These are phyloP conservation scores for Mrakiaceae sp. DNA, from an alignment of 1,284 basidiomycete genomes.

Conservation along the genomic window DNA sequence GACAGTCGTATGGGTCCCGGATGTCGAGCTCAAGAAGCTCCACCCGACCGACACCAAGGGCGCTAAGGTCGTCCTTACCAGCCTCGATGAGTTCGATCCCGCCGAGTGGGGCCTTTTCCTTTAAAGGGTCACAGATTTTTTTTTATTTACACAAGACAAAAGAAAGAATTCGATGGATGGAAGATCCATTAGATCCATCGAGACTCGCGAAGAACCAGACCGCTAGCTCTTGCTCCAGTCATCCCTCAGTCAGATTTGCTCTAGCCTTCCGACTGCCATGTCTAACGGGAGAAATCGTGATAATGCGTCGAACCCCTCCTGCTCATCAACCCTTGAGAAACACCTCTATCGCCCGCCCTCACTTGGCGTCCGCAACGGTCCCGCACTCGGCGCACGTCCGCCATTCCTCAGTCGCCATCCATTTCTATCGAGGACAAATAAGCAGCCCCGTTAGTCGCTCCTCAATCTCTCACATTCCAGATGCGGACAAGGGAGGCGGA, in stretches of 20 bases:
- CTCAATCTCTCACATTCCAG: background rate
- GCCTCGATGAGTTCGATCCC: conserved; percentile 30
- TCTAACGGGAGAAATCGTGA: too few relatives aligned
- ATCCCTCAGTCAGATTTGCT: too few relatives aligned
- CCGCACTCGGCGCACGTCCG: conserved; percentile 63
- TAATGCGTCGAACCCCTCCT: too few relatives aligned
- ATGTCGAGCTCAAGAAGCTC: conserved; percentile 29
- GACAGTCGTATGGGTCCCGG: conserved; percentile 36
- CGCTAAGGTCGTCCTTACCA: conserved; percentile 26
- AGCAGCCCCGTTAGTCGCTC: background rate
- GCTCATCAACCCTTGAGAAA: too few relatives aligned
- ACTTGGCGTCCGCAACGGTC: background rate
- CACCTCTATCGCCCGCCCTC: background rate
- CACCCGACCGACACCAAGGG: conserved; percentile 29
- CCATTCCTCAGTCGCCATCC: conserved; percentile 50
- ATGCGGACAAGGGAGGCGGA: background rate
- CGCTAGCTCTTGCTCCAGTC: too few relatives aligned
- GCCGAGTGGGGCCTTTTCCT: conserved; percentile 29
- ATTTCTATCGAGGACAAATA: conserved; percentile 32
- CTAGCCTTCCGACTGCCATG: too few relatives aligned
- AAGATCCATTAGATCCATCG: too few relatives aligned
- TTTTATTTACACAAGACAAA: too few relatives aligned
- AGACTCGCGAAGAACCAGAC: too few relatives aligned
- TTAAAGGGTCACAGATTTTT: too few relatives aligned
- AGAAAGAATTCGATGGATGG: too few relatives aligned